Base-by-base conservation (phyloP, 2,329 filamentous ascomycete species). In the Meredithiella fracta region DNA sequence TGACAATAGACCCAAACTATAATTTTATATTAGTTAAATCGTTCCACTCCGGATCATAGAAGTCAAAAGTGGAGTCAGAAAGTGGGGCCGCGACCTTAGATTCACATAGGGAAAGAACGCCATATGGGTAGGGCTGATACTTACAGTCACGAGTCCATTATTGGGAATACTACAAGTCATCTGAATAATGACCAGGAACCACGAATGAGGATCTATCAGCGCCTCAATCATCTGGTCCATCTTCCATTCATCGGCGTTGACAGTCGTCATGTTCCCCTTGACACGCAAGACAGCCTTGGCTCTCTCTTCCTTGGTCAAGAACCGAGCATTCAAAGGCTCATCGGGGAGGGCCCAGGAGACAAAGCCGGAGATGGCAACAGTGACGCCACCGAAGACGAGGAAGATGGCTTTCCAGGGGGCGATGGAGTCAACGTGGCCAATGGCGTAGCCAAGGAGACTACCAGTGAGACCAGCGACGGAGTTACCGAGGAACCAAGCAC, bases 271-370 rank as follows among this genome's bases (percentile, higher is more conserved):
- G 14, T 64, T 66, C 1, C 60, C 58, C 23, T 62, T 64, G 6
- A 68, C 64, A 3, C 66, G 62, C 6, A 62, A 62, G 25, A 68
- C 62, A 3, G 66, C 64, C 7, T 68, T 62, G 1, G 62, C 60
- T 2, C 61, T 62, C 25, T 65, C 63, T 52, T 64, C 60, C 0
- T 58, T 54, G 0, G 61, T 61, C 7, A 67, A 54, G 53, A 66
- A 67, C 3, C 55, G 38, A 2, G 58, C 56, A n/a, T 59, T 59
- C 54, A 59, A 59, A 4, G 57, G 57, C 1, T 74, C 70, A 63
- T 86, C 79, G 0, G 82, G 77, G 1, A 86, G 69, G 34, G 78
- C 63, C 59, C 78, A 73, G 66, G 75, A 74, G 7, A 76, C 75
- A 1, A 73, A 64, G 4, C 80, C 64, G 0, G 31, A 77, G 72